phyloP scores from a whole-genome alignment of 2,329 filamentous ascomycete species.

The Aspergillus sp. region DNA sequence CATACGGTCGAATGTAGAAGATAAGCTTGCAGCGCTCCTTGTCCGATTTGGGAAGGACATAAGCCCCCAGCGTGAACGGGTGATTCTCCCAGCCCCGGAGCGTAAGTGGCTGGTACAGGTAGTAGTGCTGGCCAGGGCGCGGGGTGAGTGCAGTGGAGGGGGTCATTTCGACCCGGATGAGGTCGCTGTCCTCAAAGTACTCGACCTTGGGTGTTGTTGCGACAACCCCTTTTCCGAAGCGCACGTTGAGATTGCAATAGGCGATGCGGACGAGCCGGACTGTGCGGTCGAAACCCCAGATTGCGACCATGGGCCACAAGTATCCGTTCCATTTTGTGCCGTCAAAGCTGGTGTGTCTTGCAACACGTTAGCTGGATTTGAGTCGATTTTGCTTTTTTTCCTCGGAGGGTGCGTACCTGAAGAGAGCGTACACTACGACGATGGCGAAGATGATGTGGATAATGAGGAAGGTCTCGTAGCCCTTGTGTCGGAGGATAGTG shows the following conservation, averaged over 20 bases:
- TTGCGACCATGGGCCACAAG: slow-evolving; percentile 51
- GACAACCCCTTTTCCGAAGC: not conserved
- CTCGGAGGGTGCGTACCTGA: slow-evolving; percentile 20
- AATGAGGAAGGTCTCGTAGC: slow-evolving; percentile 49
- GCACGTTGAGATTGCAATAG: slow-evolving; percentile 45
- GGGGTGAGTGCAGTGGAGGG: not conserved
- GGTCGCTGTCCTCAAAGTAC: not conserved
- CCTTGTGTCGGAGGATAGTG: slow-evolving; percentile 28
- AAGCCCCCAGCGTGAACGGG: slow-evolving; percentile 43
- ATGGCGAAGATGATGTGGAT: slow-evolving; percentile 43
- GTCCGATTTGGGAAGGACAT: not conserved
- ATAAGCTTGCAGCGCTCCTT: not conserved
- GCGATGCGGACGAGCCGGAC: slow-evolving; percentile 34
- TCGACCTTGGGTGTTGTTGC: not conserved
- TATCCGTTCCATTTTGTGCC: slow-evolving; percentile 51
- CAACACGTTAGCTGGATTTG: too few species aligned
- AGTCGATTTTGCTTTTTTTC: too few species aligned
- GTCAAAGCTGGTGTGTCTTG: slow-evolving; percentile 52
- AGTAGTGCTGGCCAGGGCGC: slow-evolving; percentile 50
- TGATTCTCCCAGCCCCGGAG: slow-evolving; percentile 54
- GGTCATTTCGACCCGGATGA: not conserved
- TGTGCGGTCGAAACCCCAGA: slow-evolving; percentile 54
- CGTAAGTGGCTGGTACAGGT: slow-evolving; percentile 48
- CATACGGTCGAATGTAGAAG: not conserved
- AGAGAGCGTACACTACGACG: slow-evolving; percentile 43